Conservation (phyloP, 371 early-diverging fungal species). For the Mortierella sp. region DNA sequence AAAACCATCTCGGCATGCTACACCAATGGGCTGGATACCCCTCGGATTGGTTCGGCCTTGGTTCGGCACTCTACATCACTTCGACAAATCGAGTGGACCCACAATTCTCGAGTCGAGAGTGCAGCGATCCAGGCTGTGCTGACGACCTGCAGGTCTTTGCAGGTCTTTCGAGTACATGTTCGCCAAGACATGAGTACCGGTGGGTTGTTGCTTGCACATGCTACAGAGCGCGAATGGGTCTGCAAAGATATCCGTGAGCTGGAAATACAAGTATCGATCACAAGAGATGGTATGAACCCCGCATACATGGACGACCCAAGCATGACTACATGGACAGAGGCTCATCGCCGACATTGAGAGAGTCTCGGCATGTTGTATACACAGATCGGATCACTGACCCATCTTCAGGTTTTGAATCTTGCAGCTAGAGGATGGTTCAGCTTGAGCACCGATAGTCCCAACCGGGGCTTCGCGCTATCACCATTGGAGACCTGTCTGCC, state of each 20-base stretch:
- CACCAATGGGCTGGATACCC: too few species aligned
- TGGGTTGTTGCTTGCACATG: background rate
- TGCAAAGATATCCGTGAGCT: background rate
- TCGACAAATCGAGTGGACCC: too few species aligned
- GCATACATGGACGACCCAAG: background rate
- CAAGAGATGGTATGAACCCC: background rate
- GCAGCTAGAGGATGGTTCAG: too few species aligned
- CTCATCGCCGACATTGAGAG: too few species aligned
- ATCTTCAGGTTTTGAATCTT: too few species aligned
- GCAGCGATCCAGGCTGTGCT: background rate
- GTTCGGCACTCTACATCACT: too few species aligned
- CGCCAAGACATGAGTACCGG: background rate
- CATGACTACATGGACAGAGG: too few species aligned
- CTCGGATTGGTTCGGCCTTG: too few species aligned
- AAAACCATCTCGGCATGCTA: too few species aligned
- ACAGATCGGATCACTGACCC: too few species aligned
- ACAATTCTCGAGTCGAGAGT: too few species aligned
- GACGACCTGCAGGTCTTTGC: background rate
- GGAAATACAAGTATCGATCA: background rate
- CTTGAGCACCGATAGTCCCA: background rate
- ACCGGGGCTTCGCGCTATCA: background rate
- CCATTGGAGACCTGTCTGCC: background rate
- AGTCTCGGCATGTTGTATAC: too few species aligned
- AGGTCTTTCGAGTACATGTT: background rate
- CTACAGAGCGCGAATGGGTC: background rate